Base-by-base conservation (phyloP, 768 basidiomycete genomes). In the Tulasnella sp. region DNA sequence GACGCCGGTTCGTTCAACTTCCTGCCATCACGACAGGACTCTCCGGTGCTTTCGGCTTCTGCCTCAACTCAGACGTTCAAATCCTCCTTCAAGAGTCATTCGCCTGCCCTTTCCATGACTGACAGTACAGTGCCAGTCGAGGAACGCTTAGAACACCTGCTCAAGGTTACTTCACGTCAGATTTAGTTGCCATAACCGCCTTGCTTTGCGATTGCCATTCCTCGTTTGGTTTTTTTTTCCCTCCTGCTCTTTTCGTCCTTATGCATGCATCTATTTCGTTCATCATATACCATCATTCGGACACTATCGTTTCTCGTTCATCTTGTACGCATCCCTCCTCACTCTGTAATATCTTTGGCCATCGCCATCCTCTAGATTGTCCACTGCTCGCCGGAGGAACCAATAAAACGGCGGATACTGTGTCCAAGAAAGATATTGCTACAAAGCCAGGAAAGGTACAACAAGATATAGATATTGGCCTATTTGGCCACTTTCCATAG, bases 1-100 rank as follows among this genome's bases (percentile, higher is more conserved):
- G 92, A 94, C 75, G 84, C 90, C 47, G 92, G 91, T 62, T 89
- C 91, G 41, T 92, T 93, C 83, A 93, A 93, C 77, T 87, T 93
- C 77, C 77, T 84, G 41, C 85, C 87, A 14, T 79, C 82, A 75
- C n/a, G 39, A 9, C 75, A 47, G 8, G 62, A 67, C n/a, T 72
- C 72, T 22, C 44, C 68, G 17, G 22, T 39, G 42, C 68, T 67
- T 37, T 59, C 39, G n/a, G 14, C 29, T 32, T 59, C 67, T 26
- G 71, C 72, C 47, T 74, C 40, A 66, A 39, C 69, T 64, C 32
- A 26, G 29, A 67, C 67, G 36, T 63, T 62, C 39, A 73, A 67
- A 52, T 36, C 66, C 36, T 41, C 32, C 17, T 26, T 22, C 3
- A 69, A 62, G 9, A 34, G 22, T 8, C 44, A 72, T 35, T 62